Conservation (phyloP, 2,329 filamentous ascomycete genomes). For the Colletotrichum lupini region DNA sequence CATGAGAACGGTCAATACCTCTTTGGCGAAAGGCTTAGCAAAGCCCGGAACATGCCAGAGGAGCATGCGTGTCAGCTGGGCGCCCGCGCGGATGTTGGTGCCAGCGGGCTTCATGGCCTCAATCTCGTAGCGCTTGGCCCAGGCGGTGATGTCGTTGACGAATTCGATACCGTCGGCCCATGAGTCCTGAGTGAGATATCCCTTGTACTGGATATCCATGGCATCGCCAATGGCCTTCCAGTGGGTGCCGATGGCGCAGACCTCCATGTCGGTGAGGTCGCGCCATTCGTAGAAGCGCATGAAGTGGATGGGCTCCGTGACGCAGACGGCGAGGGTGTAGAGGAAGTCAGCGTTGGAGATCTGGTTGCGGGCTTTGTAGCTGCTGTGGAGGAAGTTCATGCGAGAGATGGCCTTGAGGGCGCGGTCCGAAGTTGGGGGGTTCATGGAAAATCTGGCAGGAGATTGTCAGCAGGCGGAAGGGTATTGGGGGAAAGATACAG, state of each 20-base stretch:
- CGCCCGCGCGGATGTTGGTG: constrained; percentile 63
- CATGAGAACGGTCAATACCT: constrained; percentile 70
- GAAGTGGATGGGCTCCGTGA: constrained; percentile 73
- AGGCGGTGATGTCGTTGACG: constrained; percentile 57
- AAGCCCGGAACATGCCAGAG: constrained; percentile 63
- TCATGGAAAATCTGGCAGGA: constrained; percentile 42
- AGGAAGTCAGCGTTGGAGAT: constrained; percentile 52
- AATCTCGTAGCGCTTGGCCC: constrained; percentile 68
- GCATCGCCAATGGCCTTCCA: constrained; percentile 79
- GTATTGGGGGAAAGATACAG: neutral
- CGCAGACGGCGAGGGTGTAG: constrained; percentile 65
- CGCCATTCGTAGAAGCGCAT: constrained; percentile 78
- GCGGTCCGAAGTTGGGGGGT: constrained; percentile 49
- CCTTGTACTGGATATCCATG: constrained; percentile 70
- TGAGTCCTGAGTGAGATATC: constrained; percentile 45
- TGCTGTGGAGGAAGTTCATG: constrained; percentile 53
- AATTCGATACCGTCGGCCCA: constrained; percentile 66
- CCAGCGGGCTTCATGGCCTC: constrained; percentile 65
- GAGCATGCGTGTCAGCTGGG: constrained; percentile 70
- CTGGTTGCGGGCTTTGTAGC: constrained; percentile 48
- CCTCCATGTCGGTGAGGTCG: constrained; percentile 72
- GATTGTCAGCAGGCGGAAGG: neutral
- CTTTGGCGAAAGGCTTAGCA: constrained; percentile 57
- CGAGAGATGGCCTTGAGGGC: constrained; percentile 50
- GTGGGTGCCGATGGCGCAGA: constrained; percentile 73